Evolutionary conservation across 257 asterid species (phyloP).

Genomic region (Primulina huaijiensis): DNA sequence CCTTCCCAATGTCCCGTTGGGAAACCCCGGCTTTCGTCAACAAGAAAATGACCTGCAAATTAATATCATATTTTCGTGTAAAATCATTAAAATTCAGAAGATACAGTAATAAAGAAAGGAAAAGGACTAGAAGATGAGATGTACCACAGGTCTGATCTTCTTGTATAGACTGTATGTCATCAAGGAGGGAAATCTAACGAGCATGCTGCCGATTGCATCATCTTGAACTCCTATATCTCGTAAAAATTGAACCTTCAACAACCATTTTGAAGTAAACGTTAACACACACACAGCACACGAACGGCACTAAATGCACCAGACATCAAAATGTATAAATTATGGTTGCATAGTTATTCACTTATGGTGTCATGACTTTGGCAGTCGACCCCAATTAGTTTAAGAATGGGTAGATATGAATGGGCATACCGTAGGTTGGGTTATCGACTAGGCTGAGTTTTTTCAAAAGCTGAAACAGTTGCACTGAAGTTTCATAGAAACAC

Average conservation of each 20-base stretch:
- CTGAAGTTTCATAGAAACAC: too few relatives aligned
- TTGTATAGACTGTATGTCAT: constrained; percentile 85
- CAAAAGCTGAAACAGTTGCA: too few relatives aligned
- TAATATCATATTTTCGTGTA: not conserved
- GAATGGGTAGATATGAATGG: too few relatives aligned
- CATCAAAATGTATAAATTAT: not conserved
- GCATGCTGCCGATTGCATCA: constrained; percentile 66
- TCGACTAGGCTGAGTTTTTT: too few relatives aligned
- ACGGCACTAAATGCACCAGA: not conserved
- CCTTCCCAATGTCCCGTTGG: constrained; percentile 73
- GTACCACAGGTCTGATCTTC: constrained; percentile 92
- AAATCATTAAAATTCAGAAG: not conserved
- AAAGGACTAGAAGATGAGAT: not conserved
- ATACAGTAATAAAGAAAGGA: not conserved
- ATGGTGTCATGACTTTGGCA: too few relatives aligned
- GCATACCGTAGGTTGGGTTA: too few relatives aligned
- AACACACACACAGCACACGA: not conserved
- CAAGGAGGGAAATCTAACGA: constrained; percentile 71
- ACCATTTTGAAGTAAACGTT: not conserved
- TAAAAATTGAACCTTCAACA: constrained; percentile 73
- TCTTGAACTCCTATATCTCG: constrained; percentile 77
- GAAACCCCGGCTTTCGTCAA: constrained; percentile 86
- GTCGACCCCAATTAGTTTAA: too few relatives aligned
- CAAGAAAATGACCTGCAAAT: constrained; percentile 63
- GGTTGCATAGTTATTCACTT: too few relatives aligned